Percentiles rank a stretch among this genome's conserved stretches.
Evolutionary conservation across 106 monocot species (phyloP).

Genomic region (Acorus gramineus): DNA sequence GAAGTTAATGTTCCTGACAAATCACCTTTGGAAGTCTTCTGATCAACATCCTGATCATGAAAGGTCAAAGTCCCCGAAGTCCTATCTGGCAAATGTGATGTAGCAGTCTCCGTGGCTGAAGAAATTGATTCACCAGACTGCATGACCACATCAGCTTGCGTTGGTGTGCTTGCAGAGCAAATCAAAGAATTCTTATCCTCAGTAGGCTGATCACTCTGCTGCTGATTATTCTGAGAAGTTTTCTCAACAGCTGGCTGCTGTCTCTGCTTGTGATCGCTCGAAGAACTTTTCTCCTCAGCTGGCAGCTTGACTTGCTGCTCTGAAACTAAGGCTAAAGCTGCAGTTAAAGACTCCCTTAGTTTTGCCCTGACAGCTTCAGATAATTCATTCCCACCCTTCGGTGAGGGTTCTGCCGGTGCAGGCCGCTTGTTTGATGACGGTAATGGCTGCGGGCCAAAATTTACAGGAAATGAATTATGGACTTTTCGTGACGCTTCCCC

Average conservation of each 20-base stretch:
- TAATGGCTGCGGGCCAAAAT: slow-evolving; percentile 12
- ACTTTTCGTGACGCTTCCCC: slow-evolving; percentile 29
- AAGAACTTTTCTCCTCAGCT: slow-evolving; percentile 14
- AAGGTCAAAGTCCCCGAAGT: slow-evolving; percentile 5
- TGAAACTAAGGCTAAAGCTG: slow-evolving; percentile 38
- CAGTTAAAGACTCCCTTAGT: slow-evolving; percentile 55
- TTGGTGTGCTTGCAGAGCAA: no score
- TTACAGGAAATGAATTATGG: slow-evolving; percentile 10
- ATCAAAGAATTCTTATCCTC: no score
- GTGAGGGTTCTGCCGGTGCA: slow-evolving; percentile 16
- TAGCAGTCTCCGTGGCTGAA: background rate
- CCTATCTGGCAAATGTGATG: background rate
- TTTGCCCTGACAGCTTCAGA: slow-evolving; percentile 69
- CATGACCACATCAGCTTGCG: background rate
- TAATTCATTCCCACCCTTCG: slow-evolving; percentile 29
- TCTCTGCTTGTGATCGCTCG: background rate
- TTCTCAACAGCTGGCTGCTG: background rate
- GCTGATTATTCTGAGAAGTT: no score
- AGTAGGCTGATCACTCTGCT: no score
- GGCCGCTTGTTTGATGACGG: slow-evolving; percentile 30
- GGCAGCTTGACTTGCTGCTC: slow-evolving; percentile 32
- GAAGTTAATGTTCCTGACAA: no score
- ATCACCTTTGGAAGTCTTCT: no score
- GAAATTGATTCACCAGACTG: slow-evolving; percentile 1
- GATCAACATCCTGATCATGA: background rate